phyloP scores from a whole-genome alignment of 495 filamentous ascomycete species.

The Pseudomonodictys pantanalensis region DNA sequence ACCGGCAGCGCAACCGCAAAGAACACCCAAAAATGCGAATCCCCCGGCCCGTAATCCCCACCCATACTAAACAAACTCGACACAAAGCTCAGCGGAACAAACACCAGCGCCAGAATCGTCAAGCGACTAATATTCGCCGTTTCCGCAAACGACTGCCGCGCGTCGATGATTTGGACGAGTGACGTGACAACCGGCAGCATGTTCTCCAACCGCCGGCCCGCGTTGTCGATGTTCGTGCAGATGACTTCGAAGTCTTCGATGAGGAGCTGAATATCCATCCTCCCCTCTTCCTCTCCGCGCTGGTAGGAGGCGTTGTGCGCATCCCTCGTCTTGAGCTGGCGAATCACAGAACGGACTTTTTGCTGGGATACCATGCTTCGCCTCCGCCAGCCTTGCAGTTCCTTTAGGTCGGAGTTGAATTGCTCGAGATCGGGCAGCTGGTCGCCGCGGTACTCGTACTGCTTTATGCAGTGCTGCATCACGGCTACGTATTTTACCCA shows the following conservation, averaged over 20 bases:
- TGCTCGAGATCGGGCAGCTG: conserved; percentile 5
- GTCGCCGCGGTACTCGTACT: conserved; percentile 18
- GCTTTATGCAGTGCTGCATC: conserved; percentile 17
- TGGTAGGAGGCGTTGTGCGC: background rate
- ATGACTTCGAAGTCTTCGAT: conserved; percentile 26
- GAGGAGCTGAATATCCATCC: no score
- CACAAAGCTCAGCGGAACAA: conserved; percentile 42
- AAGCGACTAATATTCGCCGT: conserved; percentile 40
- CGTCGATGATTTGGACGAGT: conserved; percentile 38
- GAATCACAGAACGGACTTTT: conserved; percentile 4
- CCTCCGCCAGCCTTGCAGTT: conserved; percentile 12
- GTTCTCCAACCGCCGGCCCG: conserved; percentile 26
- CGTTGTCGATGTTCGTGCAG: conserved; percentile 23
- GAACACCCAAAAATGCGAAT: conserved; percentile 25
- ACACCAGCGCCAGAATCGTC: conserved; percentile 42
- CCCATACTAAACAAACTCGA: conserved; percentile 44
- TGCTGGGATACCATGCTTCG: conserved; percentile 1
- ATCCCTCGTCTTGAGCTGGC: background rate
- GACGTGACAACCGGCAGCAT: conserved; percentile 38
- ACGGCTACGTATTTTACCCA: conserved; percentile 26
- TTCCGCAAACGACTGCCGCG: conserved; percentile 30
- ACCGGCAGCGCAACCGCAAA: conserved; percentile 25
- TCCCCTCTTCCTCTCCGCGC: no score
- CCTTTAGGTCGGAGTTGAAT: conserved; percentile 2
- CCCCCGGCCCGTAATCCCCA: background rate